These are phyloP conservation scores for Tricholoma furcatifolium DNA, from an alignment of 768 basidiomycete species.

Conservation along the genomic window DNA sequence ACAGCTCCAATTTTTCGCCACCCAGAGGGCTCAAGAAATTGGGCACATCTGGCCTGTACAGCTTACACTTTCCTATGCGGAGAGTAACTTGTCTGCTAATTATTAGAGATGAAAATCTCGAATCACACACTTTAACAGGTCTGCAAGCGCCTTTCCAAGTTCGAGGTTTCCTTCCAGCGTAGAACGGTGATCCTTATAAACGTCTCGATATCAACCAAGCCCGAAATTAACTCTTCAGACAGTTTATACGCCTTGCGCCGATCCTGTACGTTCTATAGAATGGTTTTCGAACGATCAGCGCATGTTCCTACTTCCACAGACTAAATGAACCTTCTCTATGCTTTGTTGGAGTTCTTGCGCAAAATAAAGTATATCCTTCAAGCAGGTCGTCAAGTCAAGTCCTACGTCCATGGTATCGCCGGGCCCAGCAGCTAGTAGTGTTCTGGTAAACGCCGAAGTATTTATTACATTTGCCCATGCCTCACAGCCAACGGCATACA, in stretches of 20 bases:
- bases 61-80: neutral
- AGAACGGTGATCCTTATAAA: constrained; percentile 7
- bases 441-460: no score
- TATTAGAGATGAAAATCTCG: neutral
- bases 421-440: no score
- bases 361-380: constrained; percentile 5
- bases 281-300: neutral
- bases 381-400: neutral
- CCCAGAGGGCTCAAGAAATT: neutral
- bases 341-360: constrained; percentile 11
- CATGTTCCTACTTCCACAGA: neutral
- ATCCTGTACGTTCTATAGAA: constrained; percentile 9
- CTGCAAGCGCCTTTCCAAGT: constrained; percentile 3
- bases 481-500: no score
- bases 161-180: constrained; percentile 6
- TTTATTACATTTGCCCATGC: no score
- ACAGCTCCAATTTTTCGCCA: constrained; percentile 8
- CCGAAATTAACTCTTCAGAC: constrained; percentile 6
- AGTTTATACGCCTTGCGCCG: constrained; percentile 7
- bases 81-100: neutral
- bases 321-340: constrained; percentile 9
- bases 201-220: constrained; percentile 7
- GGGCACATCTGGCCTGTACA: constrained; percentile 1
- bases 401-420: constrained; percentile 2
- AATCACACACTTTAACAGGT: neutral